These are phyloP conservation scores for Neofusicoccum sp. DNA, from an alignment of 2,329 filamentous ascomycete genomes.

Conservation along the genomic window DNA sequence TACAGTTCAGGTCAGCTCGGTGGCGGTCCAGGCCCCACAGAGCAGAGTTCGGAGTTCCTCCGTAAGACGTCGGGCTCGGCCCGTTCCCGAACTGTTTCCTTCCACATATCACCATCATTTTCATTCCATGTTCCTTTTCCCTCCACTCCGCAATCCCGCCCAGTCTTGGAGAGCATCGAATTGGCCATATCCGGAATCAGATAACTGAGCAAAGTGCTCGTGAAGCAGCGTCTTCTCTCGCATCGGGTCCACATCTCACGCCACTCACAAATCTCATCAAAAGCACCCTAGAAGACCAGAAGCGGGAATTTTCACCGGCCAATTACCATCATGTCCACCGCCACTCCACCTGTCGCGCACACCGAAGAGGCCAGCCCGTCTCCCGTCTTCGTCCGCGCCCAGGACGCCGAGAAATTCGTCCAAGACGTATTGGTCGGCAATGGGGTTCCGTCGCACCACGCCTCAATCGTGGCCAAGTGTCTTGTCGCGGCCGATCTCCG, in stretches of 20 bases:
- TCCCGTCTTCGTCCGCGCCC: constrained; percentile 26
- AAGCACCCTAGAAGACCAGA: neutral
- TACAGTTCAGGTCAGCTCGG: neutral
- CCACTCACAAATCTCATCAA: neutral
- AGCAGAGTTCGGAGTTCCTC: neutral
- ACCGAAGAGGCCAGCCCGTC: constrained; percentile 18
- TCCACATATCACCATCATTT: neutral
- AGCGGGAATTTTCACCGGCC: neutral
- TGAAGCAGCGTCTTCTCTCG: neutral
- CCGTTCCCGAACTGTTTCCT: neutral
- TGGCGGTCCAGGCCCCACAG: neutral
- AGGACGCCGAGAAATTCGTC: constrained; percentile 48
- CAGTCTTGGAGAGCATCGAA: too few relatives aligned
- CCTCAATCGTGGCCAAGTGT: constrained; percentile 65
- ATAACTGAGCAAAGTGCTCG: neutral
- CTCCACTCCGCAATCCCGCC: neutral
- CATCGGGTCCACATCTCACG: neutral
- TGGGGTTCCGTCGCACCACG: constrained; percentile 61
- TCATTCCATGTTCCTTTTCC: neutral
- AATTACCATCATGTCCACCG: constrained; percentile 2
- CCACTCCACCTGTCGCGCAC: neutral
- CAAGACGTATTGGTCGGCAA: constrained; percentile 62
- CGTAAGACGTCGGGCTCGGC: neutral
- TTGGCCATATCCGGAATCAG: too few relatives aligned
- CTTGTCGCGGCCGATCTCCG: constrained; percentile 75